Percentiles rank a stretch among this genome's conserved stretches.
phyloP scores from a whole-genome alignment of 2,329 filamentous ascomycete species.

The Mollisiaceae sp. region DNA sequence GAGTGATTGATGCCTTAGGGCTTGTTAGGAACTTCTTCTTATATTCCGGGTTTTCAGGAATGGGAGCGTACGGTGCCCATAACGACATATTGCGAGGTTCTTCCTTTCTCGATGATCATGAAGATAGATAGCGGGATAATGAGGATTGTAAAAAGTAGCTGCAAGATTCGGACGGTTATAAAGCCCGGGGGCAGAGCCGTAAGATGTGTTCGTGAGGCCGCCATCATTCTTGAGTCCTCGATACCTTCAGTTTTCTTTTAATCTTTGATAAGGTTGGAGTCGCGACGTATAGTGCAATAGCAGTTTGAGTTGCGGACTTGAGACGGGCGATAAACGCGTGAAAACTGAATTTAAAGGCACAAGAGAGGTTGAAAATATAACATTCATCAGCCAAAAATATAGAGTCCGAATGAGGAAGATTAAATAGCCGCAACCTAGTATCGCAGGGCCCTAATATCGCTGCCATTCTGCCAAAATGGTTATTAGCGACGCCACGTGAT shows the following conservation, averaged over 20 bases:
- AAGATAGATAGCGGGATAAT: not conserved
- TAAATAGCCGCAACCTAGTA: not conserved
- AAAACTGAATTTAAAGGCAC: too few relatives aligned
- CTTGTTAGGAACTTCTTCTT: not conserved
- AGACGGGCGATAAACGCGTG: too few relatives aligned
- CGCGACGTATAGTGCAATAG: too few relatives aligned
- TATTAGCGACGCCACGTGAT: not conserved
- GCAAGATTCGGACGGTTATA: conserved; percentile 4
- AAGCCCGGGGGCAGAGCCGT: conserved; percentile 2
- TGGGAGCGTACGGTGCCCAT: not conserved
- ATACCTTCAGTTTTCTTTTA: not conserved
- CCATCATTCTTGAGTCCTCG: not conserved
- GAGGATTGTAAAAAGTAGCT: not conserved
- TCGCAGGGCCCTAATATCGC: not conserved
- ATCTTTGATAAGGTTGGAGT: not conserved
- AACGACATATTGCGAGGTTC: not conserved
- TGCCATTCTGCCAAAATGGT: conserved; percentile 23
- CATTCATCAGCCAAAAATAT: too few relatives aligned
- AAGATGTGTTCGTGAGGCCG: not conserved
- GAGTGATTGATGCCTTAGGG: not conserved
- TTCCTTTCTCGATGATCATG: conserved; percentile 3
- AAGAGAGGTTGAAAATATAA: too few relatives aligned
- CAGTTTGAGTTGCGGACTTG: too few relatives aligned
- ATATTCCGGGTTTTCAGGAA: not conserved
- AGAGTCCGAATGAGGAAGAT: too few relatives aligned